Percentiles rank a stretch among this genome's conserved stretches.
Evolutionary conservation across 176 grass and related monocot species (phyloP).

Genomic region (Luzula sylvatica): DNA sequence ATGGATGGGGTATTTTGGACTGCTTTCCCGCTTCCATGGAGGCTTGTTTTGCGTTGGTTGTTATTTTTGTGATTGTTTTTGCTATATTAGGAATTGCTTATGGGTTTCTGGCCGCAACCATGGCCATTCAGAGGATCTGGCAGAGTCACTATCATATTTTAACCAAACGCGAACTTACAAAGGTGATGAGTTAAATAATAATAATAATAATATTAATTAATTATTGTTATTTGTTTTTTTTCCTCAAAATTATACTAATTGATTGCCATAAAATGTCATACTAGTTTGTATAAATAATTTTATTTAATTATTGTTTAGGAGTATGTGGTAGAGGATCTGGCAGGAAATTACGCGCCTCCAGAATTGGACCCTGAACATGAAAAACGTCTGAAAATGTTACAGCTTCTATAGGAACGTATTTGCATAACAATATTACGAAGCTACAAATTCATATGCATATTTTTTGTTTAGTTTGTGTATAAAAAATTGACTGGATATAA

Average conservation of each 20-base stretch:
- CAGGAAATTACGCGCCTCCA: constrained; percentile 54
- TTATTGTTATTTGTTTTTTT: no score
- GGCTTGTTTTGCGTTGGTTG: constrained; percentile 82
- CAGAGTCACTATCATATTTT: constrained; percentile 97
- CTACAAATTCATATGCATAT: background rate
- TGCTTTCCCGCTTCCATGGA: constrained; percentile 88
- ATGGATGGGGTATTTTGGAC: constrained; percentile 92
- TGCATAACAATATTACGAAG: background rate
- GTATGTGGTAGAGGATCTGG: constrained; percentile 84
- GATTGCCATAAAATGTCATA: background rate
- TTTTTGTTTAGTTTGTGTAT: constrained; percentile 18
- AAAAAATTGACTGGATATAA: background rate
- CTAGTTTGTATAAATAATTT: background rate
- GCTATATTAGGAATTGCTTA: constrained; percentile 89
- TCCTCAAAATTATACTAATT: no score
- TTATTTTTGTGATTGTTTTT: constrained; percentile 79
- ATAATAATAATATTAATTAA: no score
- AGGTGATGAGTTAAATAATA: no score
- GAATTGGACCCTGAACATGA: constrained; percentile 86
- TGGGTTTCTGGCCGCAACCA: constrained; percentile 73
- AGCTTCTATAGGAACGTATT: constrained; percentile 48
- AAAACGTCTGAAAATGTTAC: constrained; percentile 69
- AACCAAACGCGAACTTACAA: constrained; percentile 92
- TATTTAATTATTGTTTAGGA: constrained; percentile 34
- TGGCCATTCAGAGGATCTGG: constrained; percentile 94